Evolutionary conservation across 345 rosid genomes (phyloP).

Genomic region (Cardiospermum halicacabum): DNA sequence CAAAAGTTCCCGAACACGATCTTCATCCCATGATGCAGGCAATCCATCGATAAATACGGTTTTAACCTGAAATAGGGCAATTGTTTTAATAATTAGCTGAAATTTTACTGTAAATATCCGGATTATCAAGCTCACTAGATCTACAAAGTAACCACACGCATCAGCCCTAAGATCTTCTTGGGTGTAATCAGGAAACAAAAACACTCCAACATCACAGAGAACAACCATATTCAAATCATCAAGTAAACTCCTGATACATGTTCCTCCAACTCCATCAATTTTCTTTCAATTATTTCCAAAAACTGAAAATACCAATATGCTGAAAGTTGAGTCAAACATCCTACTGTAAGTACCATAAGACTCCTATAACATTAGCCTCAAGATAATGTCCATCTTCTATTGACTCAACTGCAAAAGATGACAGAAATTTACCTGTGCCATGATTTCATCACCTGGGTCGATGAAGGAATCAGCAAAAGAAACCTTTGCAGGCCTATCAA

Average conservation of each 20-base stretch:
- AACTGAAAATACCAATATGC: not conserved
- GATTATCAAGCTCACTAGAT: not conserved
- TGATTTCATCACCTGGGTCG: constrained; percentile 90
- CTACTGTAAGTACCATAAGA: not conserved
- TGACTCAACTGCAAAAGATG: no score
- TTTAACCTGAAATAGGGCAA: constrained; percentile 54
- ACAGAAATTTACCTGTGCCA: constrained; percentile 80
- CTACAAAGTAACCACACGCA: not conserved
- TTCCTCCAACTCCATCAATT: not conserved
- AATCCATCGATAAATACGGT: constrained; percentile 92
- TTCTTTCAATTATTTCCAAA: not conserved
- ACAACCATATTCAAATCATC: not conserved
- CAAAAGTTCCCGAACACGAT: constrained; percentile 60
- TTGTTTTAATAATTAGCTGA: constrained; percentile 1
- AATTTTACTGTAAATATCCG: not conserved
- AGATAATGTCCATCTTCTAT: no score
- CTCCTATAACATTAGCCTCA: no score
- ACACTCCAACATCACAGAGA: not conserved
- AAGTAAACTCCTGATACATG: not conserved
- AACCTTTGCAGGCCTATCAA: constrained; percentile 95
- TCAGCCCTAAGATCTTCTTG: not conserved
- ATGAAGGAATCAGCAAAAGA: constrained; percentile 96
- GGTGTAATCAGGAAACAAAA: not conserved
- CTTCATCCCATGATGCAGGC: constrained; percentile 93
- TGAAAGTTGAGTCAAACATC: not conserved